phyloP scores from a whole-genome alignment of 805 yeast species.

The Wickerhamiella hasegawae region DNA sequence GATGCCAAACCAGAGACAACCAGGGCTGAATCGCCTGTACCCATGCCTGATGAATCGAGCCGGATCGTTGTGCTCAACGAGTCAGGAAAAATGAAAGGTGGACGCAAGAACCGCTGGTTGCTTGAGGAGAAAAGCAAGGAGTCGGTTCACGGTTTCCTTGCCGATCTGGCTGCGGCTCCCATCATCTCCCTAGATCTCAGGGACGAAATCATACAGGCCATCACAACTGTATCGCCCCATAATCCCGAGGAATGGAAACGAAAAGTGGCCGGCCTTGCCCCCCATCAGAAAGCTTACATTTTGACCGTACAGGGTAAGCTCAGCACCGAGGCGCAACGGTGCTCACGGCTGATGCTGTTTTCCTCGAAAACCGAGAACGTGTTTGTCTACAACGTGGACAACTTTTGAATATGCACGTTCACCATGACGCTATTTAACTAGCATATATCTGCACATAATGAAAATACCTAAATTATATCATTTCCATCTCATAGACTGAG shows the following conservation, averaged over 20 bases:
- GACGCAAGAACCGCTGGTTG: constrained; percentile 61
- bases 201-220: constrained; percentile 76
- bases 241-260: constrained; percentile 40
- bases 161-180: constrained; percentile 47
- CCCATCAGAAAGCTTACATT: constrained; percentile 69
- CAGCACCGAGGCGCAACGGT: constrained; percentile 52
- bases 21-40: background rate
- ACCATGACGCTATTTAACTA: too few species aligned
- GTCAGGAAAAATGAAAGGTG: constrained; percentile 55
- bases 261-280: constrained; percentile 70
- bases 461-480: too few species aligned
- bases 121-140: constrained; percentile 61
- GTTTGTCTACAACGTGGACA: constrained; percentile 47
- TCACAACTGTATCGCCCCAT: constrained; percentile 22
- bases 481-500: too few species aligned
- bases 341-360: constrained; percentile 51
- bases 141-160: constrained; percentile 39
- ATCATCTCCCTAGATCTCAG: constrained; percentile 61
- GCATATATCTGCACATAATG: too few species aligned
- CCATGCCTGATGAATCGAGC: background rate
- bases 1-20: too few species aligned
- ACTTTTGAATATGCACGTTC: constrained; percentile 18
- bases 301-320: constrained; percentile 56
- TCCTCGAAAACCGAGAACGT: constrained; percentile 68
- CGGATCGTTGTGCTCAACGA: constrained; percentile 47